Base-by-base conservation (phyloP, 371 early-diverging fungal genomes). In the Basidiobolus heterosporus region DNA sequence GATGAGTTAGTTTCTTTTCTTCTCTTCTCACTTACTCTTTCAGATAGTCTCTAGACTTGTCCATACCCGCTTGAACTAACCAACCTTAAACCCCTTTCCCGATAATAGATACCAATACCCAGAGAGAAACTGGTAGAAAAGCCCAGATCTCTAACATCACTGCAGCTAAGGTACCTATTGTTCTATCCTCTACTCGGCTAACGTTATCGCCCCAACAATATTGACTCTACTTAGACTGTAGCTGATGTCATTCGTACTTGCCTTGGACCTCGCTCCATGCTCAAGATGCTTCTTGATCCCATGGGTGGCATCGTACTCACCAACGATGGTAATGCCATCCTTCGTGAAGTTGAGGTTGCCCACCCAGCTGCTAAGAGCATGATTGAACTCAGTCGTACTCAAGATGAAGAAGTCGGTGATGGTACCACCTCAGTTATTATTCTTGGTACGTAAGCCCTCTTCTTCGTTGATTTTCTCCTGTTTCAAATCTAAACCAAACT, bases 361-460 rank as follows among this genome's bases (percentile, higher is more conserved):
- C 99, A 99, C 70, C 99, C 99, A 38, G 99, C 99, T 41, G 99
- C 99, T 39, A 98, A 99, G 67, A 87, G 87, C 56, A 89, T 99
- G 87, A 95, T 99, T 59, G 99, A 99, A 64, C 81, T 99, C 39
- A 86, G 93, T 35, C 76, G 98, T 65, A 99, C 99, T 47, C 99
- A 99, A 75, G 99, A 99, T 74, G 99, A 99, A 66, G 99, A 99
- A 67, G 99, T 99, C 35, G 99, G 99, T 50, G 99, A 99, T 69
- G 99, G 99, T 48, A 99, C 99, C 17, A 99, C 99, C 21, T 80
- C 85, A 50, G 99, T 99, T 53, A 94, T 99, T 51, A 89, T 99
- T 59, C 75, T 98, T 35, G 91, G 88, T 88, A 73, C 58, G 57
- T 44, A n/a, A 30, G 30, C 30, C 30, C 30, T 30, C 13, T 15